Evolutionary conservation across 768 basidiomycete species (phyloP).

Genomic region (Pulveroboletus sp.): DNA sequence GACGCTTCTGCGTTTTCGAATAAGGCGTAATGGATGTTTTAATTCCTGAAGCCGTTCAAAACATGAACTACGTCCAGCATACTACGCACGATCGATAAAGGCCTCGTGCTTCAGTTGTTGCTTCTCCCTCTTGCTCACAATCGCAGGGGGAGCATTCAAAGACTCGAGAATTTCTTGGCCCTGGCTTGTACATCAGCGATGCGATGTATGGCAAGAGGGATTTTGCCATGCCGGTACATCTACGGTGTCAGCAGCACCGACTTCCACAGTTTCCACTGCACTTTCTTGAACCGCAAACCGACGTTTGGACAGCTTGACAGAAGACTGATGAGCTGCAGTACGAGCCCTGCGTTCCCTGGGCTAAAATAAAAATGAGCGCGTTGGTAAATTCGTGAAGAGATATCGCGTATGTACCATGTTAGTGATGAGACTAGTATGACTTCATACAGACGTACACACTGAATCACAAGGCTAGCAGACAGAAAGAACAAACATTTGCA

Average conservation of each 20-base stretch:
- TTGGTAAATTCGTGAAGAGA: not conserved
- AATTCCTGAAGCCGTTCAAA: slow-evolving; percentile 38
- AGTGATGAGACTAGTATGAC: not conserved
- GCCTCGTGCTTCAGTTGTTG: slow-evolving; percentile 62
- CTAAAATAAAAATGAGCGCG: slow-evolving; percentile 23
- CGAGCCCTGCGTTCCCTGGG: slow-evolving; percentile 41
- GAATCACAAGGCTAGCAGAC: too few species aligned
- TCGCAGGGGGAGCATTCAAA: slow-evolving; percentile 26
- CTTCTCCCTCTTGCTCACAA: slow-evolving; percentile 64
- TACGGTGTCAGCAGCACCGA: slow-evolving; percentile 34
- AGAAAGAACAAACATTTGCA: too few species aligned
- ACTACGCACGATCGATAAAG: slow-evolving; percentile 59
- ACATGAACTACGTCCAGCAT: not conserved
- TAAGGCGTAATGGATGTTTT: slow-evolving; percentile 50
- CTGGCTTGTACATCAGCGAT: slow-evolving; percentile 24
- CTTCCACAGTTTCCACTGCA: slow-evolving; percentile 45
- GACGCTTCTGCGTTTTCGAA: slow-evolving; percentile 70
- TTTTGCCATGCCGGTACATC: slow-evolving; percentile 40
- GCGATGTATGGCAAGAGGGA: not conserved
- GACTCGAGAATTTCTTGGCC: slow-evolving; percentile 43
- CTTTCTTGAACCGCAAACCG: slow-evolving; percentile 50
- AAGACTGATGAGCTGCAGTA: slow-evolving; percentile 46
- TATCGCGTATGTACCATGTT: slow-evolving; percentile 25
- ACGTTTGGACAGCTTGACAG: slow-evolving; percentile 48
- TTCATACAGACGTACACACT: not conserved